A percentile compares a stretch with the other conserved stretches of the same genome.
phyloP scores from a whole-genome alignment of 1,139 yeast species.

The Lodderomyces pseudojiufengensis region DNA sequence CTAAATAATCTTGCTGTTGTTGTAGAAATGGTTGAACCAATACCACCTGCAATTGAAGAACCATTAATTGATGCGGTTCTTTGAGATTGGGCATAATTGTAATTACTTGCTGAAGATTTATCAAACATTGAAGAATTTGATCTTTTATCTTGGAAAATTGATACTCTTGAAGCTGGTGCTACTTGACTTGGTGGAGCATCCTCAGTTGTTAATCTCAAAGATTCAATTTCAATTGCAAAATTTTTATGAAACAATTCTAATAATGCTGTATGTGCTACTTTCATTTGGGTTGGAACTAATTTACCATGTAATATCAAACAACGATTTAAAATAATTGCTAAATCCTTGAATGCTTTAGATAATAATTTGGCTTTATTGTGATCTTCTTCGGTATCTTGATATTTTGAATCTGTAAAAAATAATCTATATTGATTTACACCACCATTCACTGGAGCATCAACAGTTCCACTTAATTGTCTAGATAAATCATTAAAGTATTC shows the following conservation, averaged over 20 bases:
- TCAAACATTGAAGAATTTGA: constrained; percentile 13
- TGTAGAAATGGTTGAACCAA: constrained; percentile 7
- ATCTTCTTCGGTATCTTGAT: constrained; percentile 40
- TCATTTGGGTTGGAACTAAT: constrained; percentile 56
- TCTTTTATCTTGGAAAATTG: constrained; percentile 18
- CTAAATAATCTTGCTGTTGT: constrained; percentile 28
- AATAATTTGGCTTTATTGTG: constrained; percentile 47
- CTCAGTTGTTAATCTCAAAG: constrained; percentile 23
- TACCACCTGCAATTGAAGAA: constrained; percentile 8
- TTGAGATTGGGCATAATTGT: constrained; percentile 1
- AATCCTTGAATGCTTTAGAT: constrained; percentile 63
- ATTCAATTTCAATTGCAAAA: constrained; percentile 61
- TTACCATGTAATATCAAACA: constrained; percentile 69
- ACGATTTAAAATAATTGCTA: constrained; percentile 61
- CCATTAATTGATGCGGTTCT: not conserved
- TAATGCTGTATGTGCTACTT: constrained; percentile 63
- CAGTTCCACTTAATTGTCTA: constrained; percentile 79
- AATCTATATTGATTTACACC: constrained; percentile 83
- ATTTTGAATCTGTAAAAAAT: constrained; percentile 50
- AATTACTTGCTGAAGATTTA: constrained; percentile 1
- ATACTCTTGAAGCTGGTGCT: constrained; percentile 13
- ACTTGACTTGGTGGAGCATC: not conserved
- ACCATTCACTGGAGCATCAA: constrained; percentile 90
- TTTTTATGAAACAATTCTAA: constrained; percentile 63
- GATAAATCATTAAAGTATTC: constrained; percentile 65